Evolutionary conservation across 2,329 filamentous ascomycete genomes (phyloP).

Genomic region (Aspergillus nomiae): DNA sequence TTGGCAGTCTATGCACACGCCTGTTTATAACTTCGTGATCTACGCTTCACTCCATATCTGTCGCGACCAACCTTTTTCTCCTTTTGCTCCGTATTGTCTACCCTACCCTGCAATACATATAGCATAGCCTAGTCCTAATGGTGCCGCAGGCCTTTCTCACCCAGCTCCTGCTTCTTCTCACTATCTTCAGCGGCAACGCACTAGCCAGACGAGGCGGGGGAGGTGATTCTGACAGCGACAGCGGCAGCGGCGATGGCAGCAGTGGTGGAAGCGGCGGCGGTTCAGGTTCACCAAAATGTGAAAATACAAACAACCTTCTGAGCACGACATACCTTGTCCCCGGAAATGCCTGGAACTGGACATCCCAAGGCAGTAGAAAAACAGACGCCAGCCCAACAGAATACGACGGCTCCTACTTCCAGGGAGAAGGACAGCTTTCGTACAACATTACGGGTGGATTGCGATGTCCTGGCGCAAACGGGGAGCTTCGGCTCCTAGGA

Average conservation of each 20-base stretch:
- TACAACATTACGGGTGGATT: background rate
- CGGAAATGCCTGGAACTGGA: background rate
- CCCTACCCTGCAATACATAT: background rate
- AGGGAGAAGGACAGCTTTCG: background rate
- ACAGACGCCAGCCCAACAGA: background rate
- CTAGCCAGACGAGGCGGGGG: background rate
- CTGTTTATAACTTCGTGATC: background rate
- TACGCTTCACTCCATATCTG: background rate
- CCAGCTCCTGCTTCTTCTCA: background rate
- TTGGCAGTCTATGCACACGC: background rate
- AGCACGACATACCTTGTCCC: background rate
- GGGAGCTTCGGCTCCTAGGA: background rate
- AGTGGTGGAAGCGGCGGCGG: too few relatives aligned
- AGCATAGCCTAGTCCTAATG: background rate
- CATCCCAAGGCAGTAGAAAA: background rate
- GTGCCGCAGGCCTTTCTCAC: background rate
- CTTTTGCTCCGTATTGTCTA: background rate
- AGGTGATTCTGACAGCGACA: background rate
- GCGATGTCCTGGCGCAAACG: background rate
- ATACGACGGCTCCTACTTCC: constrained; percentile 7
- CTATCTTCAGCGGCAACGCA: background rate
- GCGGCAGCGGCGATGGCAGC: background rate
- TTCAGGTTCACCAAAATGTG: background rate
- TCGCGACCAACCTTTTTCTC: background rate
- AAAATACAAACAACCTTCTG: background rate